These are phyloP conservation scores for Microstegium vimineum DNA, from an alignment of 176 grass and related monocot species.

Conservation along the genomic window DNA sequence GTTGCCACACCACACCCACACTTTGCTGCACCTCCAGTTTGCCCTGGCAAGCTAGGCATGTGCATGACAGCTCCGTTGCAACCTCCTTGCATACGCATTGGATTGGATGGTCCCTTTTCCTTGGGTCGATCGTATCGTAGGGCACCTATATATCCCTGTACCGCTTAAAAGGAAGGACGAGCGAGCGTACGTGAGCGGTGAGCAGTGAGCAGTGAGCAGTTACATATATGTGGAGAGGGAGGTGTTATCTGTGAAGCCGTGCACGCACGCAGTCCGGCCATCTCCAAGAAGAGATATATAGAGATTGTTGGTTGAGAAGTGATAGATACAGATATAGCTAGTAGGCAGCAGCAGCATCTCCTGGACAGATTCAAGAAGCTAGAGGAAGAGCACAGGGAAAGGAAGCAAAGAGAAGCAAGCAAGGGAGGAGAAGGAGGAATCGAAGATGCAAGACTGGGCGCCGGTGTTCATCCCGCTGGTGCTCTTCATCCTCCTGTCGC, in stretches of 20 bases:
- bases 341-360: not conserved
- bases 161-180: not conserved
- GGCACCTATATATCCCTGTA: constrained; percentile 3
- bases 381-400: not conserved
- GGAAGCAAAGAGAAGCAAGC: not conserved
- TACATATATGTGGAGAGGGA: not conserved
- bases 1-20: too few relatives aligned
- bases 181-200: too few relatives aligned
- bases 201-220: not conserved
- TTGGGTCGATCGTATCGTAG: not conserved
- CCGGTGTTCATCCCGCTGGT: constrained; percentile 56
- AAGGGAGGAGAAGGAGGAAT: too few relatives aligned
- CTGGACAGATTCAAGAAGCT: not conserved
- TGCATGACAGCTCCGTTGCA: too few relatives aligned
- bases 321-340: not conserved
- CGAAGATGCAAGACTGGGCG: constrained; percentile 66
- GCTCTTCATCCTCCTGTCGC: constrained; percentile 65
- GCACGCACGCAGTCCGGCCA: too few relatives aligned
- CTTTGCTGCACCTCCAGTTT: too few relatives aligned
- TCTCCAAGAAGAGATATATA: not conserved
- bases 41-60: too few relatives aligned
- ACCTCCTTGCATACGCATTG: too few relatives aligned
- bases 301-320: not conserved
- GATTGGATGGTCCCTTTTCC: too few relatives aligned
- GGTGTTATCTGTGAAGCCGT: not conserved